phyloP scores from a whole-genome alignment of 1,284 basidiomycete genomes.

The Cystobasidium pallidum region DNA sequence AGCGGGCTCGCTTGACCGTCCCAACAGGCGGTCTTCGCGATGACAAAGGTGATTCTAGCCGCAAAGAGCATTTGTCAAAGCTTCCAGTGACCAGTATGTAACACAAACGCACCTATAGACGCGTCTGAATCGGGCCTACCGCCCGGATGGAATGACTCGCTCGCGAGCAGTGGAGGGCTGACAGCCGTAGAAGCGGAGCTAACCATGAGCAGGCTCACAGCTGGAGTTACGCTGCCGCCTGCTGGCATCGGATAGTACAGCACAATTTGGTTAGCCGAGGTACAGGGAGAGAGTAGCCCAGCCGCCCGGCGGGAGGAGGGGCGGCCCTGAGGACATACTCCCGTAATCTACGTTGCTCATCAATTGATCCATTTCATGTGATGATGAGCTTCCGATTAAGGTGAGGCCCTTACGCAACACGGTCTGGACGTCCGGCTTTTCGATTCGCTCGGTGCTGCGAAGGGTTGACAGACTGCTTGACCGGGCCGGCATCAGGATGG shows the following conservation, averaged over 20 bases:
- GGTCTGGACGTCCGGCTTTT: background rate
- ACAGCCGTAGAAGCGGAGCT: background rate
- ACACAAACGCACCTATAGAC: too few species aligned
- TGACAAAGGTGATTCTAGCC: background rate
- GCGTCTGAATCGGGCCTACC: background rate
- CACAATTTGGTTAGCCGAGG: too few species aligned
- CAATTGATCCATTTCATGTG: conserved; percentile 3
- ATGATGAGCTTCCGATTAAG: background rate
- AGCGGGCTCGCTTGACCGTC: background rate
- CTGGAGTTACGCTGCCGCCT: background rate
- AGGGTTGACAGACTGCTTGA: background rate
- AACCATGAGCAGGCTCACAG: background rate
- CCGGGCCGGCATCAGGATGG: background rate
- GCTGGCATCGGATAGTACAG: background rate
- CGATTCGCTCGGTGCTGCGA: too few species aligned
- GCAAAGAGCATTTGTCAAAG: too few species aligned
- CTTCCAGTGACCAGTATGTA: too few species aligned
- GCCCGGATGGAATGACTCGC: background rate
- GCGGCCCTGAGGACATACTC: background rate
- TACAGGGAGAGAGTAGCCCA: too few species aligned
- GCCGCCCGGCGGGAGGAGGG: too few species aligned
- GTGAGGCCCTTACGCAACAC: background rate
- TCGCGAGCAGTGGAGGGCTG: background rate
- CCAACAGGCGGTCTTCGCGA: background rate
- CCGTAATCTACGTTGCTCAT: background rate